Percentiles rank a stretch among this genome's conserved stretches.
Evolutionary conservation across 371 early-diverging fungal genomes (phyloP).

Genomic region (Haplosporangium sp.): DNA sequence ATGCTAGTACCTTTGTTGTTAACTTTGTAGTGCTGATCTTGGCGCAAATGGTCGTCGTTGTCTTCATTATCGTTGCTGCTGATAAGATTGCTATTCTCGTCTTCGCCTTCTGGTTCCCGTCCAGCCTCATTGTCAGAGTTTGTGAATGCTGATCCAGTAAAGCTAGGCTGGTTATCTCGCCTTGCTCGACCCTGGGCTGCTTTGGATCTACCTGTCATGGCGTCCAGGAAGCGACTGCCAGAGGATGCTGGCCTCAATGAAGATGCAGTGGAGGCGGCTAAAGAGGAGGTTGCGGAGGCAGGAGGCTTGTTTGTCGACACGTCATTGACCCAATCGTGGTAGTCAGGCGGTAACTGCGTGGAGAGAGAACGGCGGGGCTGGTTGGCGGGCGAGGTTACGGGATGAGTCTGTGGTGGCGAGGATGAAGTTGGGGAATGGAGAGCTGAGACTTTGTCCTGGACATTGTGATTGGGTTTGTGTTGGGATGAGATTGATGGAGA

Average conservation of each 20-base stretch:
- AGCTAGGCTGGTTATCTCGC: constrained; percentile 51
- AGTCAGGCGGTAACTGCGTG: constrained; percentile 39
- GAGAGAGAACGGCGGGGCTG: constrained; percentile 49
- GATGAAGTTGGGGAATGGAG: neutral
- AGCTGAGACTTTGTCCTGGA: neutral
- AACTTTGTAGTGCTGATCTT: neutral
- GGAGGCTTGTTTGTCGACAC: constrained; percentile 12
- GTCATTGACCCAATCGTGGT: constrained; percentile 45
- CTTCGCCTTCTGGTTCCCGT: neutral
- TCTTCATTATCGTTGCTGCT: neutral
- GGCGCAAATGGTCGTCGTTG: neutral
- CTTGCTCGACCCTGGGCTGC: constrained; percentile 28
- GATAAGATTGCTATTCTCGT: neutral
- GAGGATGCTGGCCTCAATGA: constrained; percentile 3
- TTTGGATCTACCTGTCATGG: constrained; percentile 34
- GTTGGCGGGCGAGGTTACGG: constrained; percentile 40
- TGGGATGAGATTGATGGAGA: neutral
- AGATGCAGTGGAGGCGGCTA: neutral
- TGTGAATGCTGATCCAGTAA: constrained; percentile 41
- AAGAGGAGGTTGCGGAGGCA: neutral
- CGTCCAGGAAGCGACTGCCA: constrained; percentile 41
- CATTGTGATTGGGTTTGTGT: neutral
- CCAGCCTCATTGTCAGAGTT: constrained; percentile 31
- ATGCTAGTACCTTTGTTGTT: neutral
- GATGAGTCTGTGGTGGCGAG: constrained; percentile 1